Percentiles rank a stretch among this genome's conserved stretches.
phyloP scores from a whole-genome alignment of 345 rosid species.

The Syzygium aromaticum region DNA sequence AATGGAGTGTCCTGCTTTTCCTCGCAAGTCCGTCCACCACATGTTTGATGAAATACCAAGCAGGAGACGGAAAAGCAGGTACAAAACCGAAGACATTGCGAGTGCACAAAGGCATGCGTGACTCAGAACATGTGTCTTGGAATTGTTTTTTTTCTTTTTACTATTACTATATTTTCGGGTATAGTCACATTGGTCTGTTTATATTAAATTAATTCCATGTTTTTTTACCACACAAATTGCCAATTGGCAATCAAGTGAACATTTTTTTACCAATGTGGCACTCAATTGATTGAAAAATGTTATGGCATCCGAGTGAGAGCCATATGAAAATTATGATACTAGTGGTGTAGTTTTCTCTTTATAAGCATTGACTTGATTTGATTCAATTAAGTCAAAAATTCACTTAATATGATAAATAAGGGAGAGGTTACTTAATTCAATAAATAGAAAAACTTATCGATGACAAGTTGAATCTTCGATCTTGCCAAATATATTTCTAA shows the following conservation, averaged over 20 bases:
- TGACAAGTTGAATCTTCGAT: neutral
- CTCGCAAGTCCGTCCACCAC: neutral
- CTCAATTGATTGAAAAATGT: neutral
- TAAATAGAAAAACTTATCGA: no score
- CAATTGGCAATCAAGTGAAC: neutral
- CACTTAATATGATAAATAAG: neutral
- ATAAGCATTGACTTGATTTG: no score
- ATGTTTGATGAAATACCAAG: neutral
- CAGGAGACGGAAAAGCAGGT: neutral
- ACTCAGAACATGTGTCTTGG: neutral
- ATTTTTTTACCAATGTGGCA: neutral
- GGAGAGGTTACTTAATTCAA: neutral
- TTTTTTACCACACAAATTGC: neutral
- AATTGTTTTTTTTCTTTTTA: no score
- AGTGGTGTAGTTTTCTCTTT: neutral
- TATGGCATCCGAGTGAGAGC: rapidly evolving
- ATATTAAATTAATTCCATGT: neutral
- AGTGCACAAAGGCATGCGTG: neutral
- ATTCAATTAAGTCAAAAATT: neutral
- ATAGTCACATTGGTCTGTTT: neutral
- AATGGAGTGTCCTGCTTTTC: neutral
- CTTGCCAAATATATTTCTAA: neutral
- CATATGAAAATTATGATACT: no score
- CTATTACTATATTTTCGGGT: no score
- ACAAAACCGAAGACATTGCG: neutral